Evolutionary conservation across 192 early-diverging fungal genomes (phyloP).

Genomic region (Umbelopsis isabellina): DNA sequence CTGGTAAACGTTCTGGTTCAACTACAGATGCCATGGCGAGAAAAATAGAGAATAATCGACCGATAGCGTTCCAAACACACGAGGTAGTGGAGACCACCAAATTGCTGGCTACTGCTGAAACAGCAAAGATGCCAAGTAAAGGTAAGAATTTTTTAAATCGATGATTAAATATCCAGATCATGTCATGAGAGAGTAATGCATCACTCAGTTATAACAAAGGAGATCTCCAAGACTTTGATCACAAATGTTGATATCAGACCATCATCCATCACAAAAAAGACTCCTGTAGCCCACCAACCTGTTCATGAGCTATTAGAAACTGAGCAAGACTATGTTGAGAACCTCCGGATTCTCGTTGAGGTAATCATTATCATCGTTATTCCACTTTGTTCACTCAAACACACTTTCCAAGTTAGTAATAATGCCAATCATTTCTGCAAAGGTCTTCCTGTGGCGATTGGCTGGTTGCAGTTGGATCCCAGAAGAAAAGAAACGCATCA

Average conservation of each 20-base stretch:
- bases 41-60: neutral
- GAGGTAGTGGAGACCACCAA: no score
- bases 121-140: no score
- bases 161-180: no score
- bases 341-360: constrained; percentile 33
- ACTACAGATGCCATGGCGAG: neutral
- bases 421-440: neutral
- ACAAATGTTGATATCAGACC: neutral
- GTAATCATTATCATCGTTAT: constrained; percentile 10
- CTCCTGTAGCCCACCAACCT: constrained; percentile 18
- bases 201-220: neutral
- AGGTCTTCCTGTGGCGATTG: neutral
- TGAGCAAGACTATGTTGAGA: constrained; percentile 34
- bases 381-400: neutral
- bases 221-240: neutral
- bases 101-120: no score
- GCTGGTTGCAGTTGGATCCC: neutral
- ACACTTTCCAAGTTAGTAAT: neutral
- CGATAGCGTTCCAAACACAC: no score
- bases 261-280: neutral
- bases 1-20: neutral
- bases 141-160: no score
- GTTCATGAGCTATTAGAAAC: constrained; percentile 38
- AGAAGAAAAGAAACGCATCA: neutral
- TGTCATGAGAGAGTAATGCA: no score